Base-by-base conservation (phyloP, 768 basidiomycete species). In the Xerocomellus intermedius region DNA sequence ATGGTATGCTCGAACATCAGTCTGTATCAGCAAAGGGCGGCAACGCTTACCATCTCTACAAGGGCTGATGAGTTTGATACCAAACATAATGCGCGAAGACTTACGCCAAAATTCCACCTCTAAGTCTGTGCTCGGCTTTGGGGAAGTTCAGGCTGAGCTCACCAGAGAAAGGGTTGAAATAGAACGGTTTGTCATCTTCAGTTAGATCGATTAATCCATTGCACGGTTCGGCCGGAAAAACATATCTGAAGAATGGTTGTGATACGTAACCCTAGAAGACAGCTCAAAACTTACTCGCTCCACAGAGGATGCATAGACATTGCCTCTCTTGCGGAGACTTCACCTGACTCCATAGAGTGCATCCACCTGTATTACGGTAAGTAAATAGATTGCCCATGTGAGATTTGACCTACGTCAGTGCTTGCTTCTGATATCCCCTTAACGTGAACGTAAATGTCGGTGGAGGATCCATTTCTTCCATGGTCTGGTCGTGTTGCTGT, bases 361-460 rank as follows among this genome's bases (percentile, higher is more conserved):
- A 97, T 94, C 95, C 95, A 98, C 36, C 91, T 92, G 54, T 14
- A 45, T 32, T 22, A n/a, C 16, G 35, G 19, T 54, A 33, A 55
- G 37, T 39, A 48, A 13, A 39, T 8, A 21, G 9, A 33, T 33
- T 38, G 3, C 13, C 5, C 4, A n/a, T 42, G 26, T 28, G 28
- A 48, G 8, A 16, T 24, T 36, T 14, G 19, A 70, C 84, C 44
- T 50, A 91, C 86, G 75, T 76, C 43, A 98, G 74, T 0, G 94
- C 96, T 71, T 98, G 96, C 66, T 94, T 96, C 66, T 98, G 96
- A 72, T 98, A 98, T 36, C 84, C 85, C 43, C 92, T 82, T 26
- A 96, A 73, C 3, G 77, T 84, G 35, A 95, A 73, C 1, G 81
- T 78, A 68, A 98, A 98, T 1, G 88, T 82, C 2, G 82, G 76